Evolutionary conservation across 2,329 filamentous ascomycete genomes (phyloP).

Genomic region (Pestalotiopsis sp.): DNA sequence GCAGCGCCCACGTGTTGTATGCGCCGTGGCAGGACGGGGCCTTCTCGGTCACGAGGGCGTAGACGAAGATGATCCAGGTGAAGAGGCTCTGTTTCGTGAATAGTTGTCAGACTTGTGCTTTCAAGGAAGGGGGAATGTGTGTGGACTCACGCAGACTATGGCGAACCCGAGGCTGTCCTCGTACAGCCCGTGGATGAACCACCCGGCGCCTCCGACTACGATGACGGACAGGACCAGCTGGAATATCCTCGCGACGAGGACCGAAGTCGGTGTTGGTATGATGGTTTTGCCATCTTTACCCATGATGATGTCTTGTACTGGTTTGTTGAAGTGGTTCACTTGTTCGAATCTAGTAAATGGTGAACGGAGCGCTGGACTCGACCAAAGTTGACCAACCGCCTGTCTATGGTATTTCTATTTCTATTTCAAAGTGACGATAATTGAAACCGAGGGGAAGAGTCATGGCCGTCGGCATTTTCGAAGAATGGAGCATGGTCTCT

Average conservation of each 20-base stretch:
- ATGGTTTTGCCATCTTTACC: slow-evolving; percentile 28
- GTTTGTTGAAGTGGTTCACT: not conserved
- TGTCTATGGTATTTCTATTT: too few species aligned
- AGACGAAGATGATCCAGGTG: slow-evolving; percentile 46
- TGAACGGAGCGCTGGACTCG: not conserved
- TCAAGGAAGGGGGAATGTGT: not conserved
- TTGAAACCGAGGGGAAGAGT: too few species aligned
- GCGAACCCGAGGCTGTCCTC: slow-evolving; percentile 41
- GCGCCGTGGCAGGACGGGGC: slow-evolving; percentile 30
- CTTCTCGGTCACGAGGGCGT: slow-evolving; percentile 44
- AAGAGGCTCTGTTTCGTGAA: slow-evolving; percentile 37
- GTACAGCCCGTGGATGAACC: slow-evolving; percentile 42
- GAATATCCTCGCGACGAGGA: slow-evolving; percentile 40
- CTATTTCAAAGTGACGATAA: too few species aligned
- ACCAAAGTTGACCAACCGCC: not conserved
- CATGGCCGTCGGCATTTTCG: too few species aligned
- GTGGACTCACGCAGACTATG: slow-evolving; percentile 39
- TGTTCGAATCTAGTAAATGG: not conserved
- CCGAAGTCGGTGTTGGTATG: slow-evolving; percentile 44
- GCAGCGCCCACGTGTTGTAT: slow-evolving; percentile 47
- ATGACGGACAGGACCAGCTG: slow-evolving; percentile 45
- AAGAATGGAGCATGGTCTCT: too few species aligned
- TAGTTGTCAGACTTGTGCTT: not conserved
- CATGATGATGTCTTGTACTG: slow-evolving; percentile 15
- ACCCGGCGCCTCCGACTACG: slow-evolving; percentile 43